phyloP scores from a whole-genome alignment of 805 yeast species.

The Candida koratica region DNA sequence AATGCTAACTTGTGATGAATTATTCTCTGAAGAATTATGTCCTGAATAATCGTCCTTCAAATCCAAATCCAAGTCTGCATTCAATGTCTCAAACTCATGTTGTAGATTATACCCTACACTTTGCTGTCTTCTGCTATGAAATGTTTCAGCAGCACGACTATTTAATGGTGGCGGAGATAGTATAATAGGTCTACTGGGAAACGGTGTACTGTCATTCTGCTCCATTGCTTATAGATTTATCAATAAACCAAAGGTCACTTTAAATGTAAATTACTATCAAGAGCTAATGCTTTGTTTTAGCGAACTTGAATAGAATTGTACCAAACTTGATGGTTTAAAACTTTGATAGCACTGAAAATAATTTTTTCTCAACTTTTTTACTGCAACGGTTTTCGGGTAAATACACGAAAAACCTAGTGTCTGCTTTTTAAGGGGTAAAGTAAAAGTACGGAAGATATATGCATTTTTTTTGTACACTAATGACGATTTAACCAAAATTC shows the following conservation, averaged over 20 bases:
- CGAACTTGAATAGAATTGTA: too few species aligned
- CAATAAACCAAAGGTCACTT: too few species aligned
- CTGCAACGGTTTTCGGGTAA: slow-evolving; percentile 2
- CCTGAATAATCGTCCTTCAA: slow-evolving; percentile 20
- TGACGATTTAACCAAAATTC: slow-evolving; percentile 46
- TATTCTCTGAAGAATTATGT: neutral
- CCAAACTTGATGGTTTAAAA: neutral
- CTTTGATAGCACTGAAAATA: neutral
- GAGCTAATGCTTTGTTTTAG: too few species aligned
- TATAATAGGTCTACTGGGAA: slow-evolving; percentile 33
- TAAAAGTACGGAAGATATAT: too few species aligned
- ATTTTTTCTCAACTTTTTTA: slow-evolving; percentile 4
- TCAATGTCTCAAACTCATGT: slow-evolving; percentile 45
- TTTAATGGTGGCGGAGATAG: slow-evolving; percentile 42
- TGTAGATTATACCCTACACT: slow-evolving; percentile 45
- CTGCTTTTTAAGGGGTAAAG: too few species aligned
- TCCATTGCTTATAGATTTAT: slow-evolving; percentile 10
- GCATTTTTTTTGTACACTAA: too few species aligned
- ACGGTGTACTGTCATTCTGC: slow-evolving; percentile 18
- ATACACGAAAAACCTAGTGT: slow-evolving; percentile 1
- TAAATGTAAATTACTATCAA: too few species aligned
- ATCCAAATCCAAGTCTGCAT: slow-evolving; percentile 44
- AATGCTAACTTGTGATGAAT: neutral
- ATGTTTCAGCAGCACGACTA: slow-evolving; percentile 6
- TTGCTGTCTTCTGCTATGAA: slow-evolving; percentile 32